Percentiles rank a stretch among this genome's conserved stretches.
Conservation (phyloP, 2,329 filamentous ascomycete species). For the Cladosporium phlei region DNA sequence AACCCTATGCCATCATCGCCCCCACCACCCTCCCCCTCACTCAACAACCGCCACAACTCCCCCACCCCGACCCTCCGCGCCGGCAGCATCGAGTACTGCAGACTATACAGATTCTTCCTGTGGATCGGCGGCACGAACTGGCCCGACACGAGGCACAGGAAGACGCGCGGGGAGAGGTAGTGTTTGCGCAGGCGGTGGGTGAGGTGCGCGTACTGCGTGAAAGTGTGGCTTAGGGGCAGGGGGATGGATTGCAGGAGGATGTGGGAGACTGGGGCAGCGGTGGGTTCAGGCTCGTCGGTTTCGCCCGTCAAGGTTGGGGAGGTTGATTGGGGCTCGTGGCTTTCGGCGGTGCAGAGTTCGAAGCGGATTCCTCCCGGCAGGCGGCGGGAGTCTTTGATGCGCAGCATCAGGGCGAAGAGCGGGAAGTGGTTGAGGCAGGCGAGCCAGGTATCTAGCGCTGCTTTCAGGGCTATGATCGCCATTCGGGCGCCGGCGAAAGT, state of each 20-base stretch:
- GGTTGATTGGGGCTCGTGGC: slow-evolving; percentile 25
- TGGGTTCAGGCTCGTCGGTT: background rate
- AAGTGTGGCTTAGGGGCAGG: slow-evolving; percentile 86
- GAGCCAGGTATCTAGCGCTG: slow-evolving; percentile 80
- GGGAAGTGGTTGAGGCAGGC: slow-evolving; percentile 97
- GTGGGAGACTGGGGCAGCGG: background rate
- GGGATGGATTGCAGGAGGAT: slow-evolving; percentile 65
- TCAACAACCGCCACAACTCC: slow-evolving; percentile 67
- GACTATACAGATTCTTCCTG: slow-evolving; percentile 85
- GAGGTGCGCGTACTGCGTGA: slow-evolving; percentile 95
- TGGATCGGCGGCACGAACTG: slow-evolving; percentile 94
- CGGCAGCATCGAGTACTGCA: slow-evolving; percentile 97
- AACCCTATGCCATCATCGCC: slow-evolving; percentile 16
- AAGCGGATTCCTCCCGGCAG: slow-evolving; percentile 88
- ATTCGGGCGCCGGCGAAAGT: slow-evolving; percentile 93
- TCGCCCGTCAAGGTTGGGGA: background rate
- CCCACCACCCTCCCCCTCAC: slow-evolving; percentile 16
- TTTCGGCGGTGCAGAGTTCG: slow-evolving; percentile 64
- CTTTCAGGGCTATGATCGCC: slow-evolving; percentile 90
- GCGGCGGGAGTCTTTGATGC: slow-evolving; percentile 85
- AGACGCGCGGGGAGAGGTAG: slow-evolving; percentile 83
- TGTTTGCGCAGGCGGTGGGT: slow-evolving; percentile 88
- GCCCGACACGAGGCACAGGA: slow-evolving; percentile 82
- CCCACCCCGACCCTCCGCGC: slow-evolving; percentile 71
- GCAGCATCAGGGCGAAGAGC: slow-evolving; percentile 91